Base-by-base conservation (phyloP, 2,329 filamentous ascomycete species). In the Cladosporium velox region DNA sequence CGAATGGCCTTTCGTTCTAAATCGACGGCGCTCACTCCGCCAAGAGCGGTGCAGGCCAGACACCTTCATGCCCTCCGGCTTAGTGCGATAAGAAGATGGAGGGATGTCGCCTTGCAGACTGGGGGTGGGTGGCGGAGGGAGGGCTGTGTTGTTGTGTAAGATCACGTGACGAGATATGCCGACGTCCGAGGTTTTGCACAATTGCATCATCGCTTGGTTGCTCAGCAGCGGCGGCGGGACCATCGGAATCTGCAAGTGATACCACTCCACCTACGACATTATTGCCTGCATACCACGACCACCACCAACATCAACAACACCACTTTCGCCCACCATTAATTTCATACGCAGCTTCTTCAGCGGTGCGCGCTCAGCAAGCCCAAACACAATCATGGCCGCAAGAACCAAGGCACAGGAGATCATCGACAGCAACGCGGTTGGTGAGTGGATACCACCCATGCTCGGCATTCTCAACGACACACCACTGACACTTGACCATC, bases 351-450 rank as follows among this genome's bases (percentile, higher is more conserved):
- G 87, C 77, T 84, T 96, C 77, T 95, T 96, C 77, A 83, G 85
- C 79, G 81, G 80, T 71, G 77, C 83, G 69, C 69, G 72, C 35
- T 66, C 74, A 57, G 77, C 83, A 71, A 84, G 79, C 68, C 84
- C 90, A 73, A 84, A 86, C 81, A 86, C 82, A 75, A 96, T 96
- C 91, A 89, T 91, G 76, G 87, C 90, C 77, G 91, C 92, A 76
- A 92, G 91, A 82, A 85, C 86, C 70, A 96, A 96, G 81, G 91
- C 91, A 68, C 88, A 97, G 80, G 80, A 84, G 76, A 89, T 97
- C 82, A 97, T 98, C 79, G 88, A 95, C 80, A 89, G 93, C 77
- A 95, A 97, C 83, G 82, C 88, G 74, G 93, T 97, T 79, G 89
- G 90, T 92, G 84, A 65, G 89, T 82, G 51, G 51, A 32, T 28